Conservation (phyloP, 1,284 basidiomycete genomes). For the Rhodotorula sp. region DNA sequence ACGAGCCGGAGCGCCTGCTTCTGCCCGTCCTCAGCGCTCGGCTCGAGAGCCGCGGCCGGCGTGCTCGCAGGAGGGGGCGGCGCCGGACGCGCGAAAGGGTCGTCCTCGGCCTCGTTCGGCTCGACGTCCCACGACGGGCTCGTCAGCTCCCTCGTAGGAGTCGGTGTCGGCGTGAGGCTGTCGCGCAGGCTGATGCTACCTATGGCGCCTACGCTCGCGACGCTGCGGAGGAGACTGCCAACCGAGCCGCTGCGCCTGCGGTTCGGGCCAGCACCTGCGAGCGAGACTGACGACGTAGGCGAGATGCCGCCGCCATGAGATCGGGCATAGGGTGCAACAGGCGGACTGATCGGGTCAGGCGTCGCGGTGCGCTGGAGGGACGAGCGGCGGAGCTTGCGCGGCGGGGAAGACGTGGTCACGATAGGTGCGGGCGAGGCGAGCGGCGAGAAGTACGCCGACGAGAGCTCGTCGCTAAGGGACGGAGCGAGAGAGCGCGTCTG, state of each 20-base stretch:
- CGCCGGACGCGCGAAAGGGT: constrained; percentile 22
- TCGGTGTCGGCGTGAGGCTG: constrained; percentile 1
- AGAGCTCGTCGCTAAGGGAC: background rate
- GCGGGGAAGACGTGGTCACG: background rate
- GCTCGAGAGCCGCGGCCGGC: background rate
- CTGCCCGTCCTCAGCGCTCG: background rate
- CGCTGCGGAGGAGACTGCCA: constrained; percentile 7
- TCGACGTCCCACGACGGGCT: constrained; percentile 20
- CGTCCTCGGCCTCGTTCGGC: constrained; percentile 28
- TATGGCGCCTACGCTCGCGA: background rate
- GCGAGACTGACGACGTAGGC: background rate
- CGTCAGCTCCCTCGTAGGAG: background rate
- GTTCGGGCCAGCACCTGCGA: background rate
- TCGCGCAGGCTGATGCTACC: background rate
- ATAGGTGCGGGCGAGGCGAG: background rate
- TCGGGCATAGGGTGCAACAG: too few relatives aligned
- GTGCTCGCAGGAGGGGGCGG: constrained; percentile 1
- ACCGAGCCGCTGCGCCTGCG: constrained; percentile 12
- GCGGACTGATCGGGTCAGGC: background rate
- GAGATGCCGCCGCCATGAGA: too few relatives aligned
- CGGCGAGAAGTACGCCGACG: constrained; percentile 2
- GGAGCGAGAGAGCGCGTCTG: background rate
- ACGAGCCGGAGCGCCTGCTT: background rate
- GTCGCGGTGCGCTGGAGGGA: background rate
- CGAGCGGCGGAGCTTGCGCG: background rate